Evolutionary conservation across 140 eudicot species (phyloP), one percentile per base, ranked within the genome.

Genomic region (Flaveria floridana): DNA sequence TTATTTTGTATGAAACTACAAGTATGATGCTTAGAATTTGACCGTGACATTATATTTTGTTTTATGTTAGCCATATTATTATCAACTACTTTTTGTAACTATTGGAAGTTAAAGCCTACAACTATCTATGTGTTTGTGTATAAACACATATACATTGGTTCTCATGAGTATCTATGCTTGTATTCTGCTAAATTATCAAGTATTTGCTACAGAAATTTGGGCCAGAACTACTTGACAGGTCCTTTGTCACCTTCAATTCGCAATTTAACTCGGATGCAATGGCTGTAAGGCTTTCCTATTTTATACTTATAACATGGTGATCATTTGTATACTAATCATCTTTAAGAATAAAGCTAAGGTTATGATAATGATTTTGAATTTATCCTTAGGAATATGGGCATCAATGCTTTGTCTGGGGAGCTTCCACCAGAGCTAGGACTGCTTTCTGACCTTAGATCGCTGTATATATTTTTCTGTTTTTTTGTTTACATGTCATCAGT

Each of bases 171-270:
- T 18, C 39, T 41, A 74, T 44, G 47, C 34, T 76, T 20, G 73
- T 61, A 25, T 71, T 62, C 28, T 19, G 5, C 72, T 80, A 14
- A 63, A 18, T 53, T 6, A 28, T 76, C n/a, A 18, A 76, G 52
- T 71, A 5, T 72, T 81, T 76, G 37, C 37, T 82, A 80, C 87
- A 92, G 98, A 41, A 16, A 84, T 42, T 50, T 92, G 82, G 70
- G 37, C 16, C 89, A 79, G 58, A 92, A 92, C 75, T 87, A 80
- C 88, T 82, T 92, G 76, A 81, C 88, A 30, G 98, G 98, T 69
- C 61, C 91, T 26, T 63, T 92, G 63, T 73, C 98, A 58, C 74
- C 92, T 66, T 86, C 89, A 23, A 47, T 92, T 78, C 92, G 86
- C 57, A 89, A 85, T 57, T 80, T 92, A 66, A 78, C 56, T 80